Evolutionary conservation across 2,329 filamentous ascomycete species (phyloP).

Genomic region (Sporothrix brasiliensis): DNA sequence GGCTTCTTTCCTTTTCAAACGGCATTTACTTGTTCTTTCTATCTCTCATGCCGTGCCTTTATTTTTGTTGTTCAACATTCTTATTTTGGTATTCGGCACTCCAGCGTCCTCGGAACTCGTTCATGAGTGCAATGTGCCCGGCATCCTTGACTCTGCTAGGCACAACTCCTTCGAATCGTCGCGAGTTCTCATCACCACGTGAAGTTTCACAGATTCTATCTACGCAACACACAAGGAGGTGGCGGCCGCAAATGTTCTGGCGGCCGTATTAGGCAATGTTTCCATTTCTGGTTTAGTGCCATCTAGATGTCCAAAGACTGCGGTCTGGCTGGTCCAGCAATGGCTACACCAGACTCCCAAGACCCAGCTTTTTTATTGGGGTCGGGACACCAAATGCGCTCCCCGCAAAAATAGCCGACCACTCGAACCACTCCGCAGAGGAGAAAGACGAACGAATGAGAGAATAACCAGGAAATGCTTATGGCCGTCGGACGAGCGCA

Average conservation of each 20-base stretch:
- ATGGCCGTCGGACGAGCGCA: conserved; percentile 21
- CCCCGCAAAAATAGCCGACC: conserved; percentile 20
- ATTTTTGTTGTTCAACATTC: neutral
- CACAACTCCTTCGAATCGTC: neutral
- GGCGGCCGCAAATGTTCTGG: no score
- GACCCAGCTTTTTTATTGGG: conserved; percentile 27
- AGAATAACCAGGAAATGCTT: conserved; percentile 17
- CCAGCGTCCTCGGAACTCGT: neutral
- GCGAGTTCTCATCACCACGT: neutral
- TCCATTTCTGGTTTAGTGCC: conserved; percentile 26
- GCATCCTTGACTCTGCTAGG: neutral
- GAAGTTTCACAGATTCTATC: no score
- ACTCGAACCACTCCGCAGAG: neutral
- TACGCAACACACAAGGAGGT: neutral
- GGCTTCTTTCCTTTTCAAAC: neutral
- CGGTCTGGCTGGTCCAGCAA: conserved; percentile 24
- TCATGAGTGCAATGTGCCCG: no score
- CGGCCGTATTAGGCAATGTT: conserved; percentile 29
- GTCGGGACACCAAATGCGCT: conserved; percentile 15
- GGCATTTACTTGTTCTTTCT: neutral
- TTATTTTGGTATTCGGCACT: neutral
- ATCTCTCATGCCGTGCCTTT: neutral
- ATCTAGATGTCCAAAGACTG: conserved; percentile 2
- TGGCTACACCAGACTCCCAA: neutral
- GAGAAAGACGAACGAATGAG: neutral